Base-by-base conservation (phyloP, 345 rosid genomes). In the Pistacia vera region DNA sequence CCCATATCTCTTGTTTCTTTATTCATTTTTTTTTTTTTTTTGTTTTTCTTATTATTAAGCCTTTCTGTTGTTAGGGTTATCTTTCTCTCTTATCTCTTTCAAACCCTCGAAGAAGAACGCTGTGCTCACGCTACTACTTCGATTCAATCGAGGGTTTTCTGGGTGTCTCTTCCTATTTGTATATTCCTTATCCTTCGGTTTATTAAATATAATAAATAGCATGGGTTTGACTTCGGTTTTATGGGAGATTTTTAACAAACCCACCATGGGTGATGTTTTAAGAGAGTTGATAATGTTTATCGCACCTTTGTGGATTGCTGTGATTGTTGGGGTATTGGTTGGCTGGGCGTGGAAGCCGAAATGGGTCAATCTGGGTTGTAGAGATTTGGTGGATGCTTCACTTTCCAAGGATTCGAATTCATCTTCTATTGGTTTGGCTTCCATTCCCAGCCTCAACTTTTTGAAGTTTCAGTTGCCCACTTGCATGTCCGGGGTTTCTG, bases 261-360 rank as follows among this genome's bases (percentile, higher is more conserved):
- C 92, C 66, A 65, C 81, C 3, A 67, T 83, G 79, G 84, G 85
- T 65, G 89, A 84, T 28, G 78, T 87, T 46, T 33, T 88, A 11
- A 59, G 82, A 60, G 97, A 90, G 78, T 80, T 92, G 46, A 48
- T 84, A 59, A 75, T 83, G 73, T 82, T 91, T 5, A 85, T 82
- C 54, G 82, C 88, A 51, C 99, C 99, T 33, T 69, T 96, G 1
- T 96, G 99, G 98, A 74, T 89, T 77, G 97, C 97, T 41, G 94
- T 93, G 20, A n/a, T 89, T 65, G 79, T 86, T 73, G 99, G 99
- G 57, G 90, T 96, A 63, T 25, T 96, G 55, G 97, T 92, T 8
- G 99, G 99, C 20, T 96, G 99, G 99, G 78, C 92, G 2, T 96
- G 98, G 98, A 90, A 88, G 81, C 99, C 98, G 44, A 90, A 86